A percentile compares a stretch with the other conserved stretches of the same genome.
Conservation (phyloP, 2,329 filamentous ascomycete species). For the Sporothrix pseudoabietina region DNA sequence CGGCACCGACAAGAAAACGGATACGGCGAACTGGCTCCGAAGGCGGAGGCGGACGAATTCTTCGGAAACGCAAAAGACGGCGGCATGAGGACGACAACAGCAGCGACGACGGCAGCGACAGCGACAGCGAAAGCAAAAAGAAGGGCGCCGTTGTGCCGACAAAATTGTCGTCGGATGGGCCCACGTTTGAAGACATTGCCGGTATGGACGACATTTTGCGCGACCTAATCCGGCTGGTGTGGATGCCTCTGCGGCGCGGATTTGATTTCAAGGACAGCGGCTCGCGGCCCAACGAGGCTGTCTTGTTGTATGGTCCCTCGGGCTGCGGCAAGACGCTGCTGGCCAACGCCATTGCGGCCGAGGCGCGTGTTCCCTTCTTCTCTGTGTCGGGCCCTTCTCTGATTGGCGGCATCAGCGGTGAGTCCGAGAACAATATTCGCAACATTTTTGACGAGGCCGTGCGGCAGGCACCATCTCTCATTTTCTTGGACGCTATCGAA, state of each 20-base stretch:
- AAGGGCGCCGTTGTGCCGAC: constrained; percentile 52
- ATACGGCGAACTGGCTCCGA: neutral
- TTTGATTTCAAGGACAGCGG: constrained; percentile 66
- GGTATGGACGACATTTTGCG: constrained; percentile 73
- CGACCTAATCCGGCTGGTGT: constrained; percentile 69
- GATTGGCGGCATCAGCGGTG: constrained; percentile 84
- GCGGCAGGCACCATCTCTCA: constrained; percentile 78
- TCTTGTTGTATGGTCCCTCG: constrained; percentile 79
- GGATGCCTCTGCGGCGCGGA: constrained; percentile 70
- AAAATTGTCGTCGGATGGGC: constrained; percentile 64
- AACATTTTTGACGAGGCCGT: constrained; percentile 88
- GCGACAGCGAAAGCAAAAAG: constrained; percentile 5
- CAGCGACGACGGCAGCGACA: constrained; percentile 21
- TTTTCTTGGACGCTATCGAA: constrained; percentile 93
- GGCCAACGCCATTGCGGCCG: constrained; percentile 75
- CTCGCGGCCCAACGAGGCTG: constrained; percentile 70
- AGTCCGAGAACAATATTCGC: constrained; percentile 83
- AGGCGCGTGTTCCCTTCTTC: constrained; percentile 75
- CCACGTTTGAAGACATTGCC: constrained; percentile 72
- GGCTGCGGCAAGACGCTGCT: constrained; percentile 87
- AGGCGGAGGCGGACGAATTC: constrained; percentile 30
- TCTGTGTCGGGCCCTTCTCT: constrained; percentile 80
- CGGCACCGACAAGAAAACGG: neutral
- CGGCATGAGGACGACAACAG: constrained; percentile 26
- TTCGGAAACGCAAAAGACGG: constrained; percentile 31